Evolutionary conservation across 257 asterid genomes (phyloP), one percentile per base, ranked within the genome.

Genomic region (Craterostigma plantagineum): DNA sequence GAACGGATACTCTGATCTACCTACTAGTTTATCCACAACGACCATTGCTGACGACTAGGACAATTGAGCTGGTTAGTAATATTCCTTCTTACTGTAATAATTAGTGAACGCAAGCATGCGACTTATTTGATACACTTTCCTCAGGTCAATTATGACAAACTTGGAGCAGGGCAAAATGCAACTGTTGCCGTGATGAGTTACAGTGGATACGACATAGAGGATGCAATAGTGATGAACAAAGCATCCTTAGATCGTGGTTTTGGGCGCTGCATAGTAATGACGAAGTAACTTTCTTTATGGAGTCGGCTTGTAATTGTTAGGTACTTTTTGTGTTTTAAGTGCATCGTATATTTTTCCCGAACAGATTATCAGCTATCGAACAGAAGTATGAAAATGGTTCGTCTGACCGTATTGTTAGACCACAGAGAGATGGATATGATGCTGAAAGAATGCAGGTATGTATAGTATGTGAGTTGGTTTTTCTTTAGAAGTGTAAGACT

Each of bases 131-230:
- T n/a, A n/a, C n/a, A n/a, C n/a, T n/a, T n/a, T n/a, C n/a, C n/a
- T n/a, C n/a, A n/a, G n/a, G n/a, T n/a, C n/a, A 48, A 52, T 15
- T 87, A 63, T 63, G 98, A 87, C 62, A 87, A 87, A 57, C 75
- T 87, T 35, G 98, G 98, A 46, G 98, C 98, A 35, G 98, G 98
- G 23, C 93, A 87, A 68, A 87, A 87, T 63, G 98, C 98, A 35
- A 79, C 83, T 45, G 98, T 87, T 45, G 95, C 98, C 1, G 98
- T 87, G 41, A 87, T 87, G 98, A 82, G 98, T 65, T 87, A 74
- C 51, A 87, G 98, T 68, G 98, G 98, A 46, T 87, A 87, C 44
- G 98, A 79, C 65, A 87, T 82, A 62, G 98, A 87, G 74, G 98
- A 87, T 62, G 98, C 98, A 15, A 87, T 87, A 35, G 98, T 87